phyloP scores from a whole-genome alignment of 805 yeast genomes.

The Kockiozyma suomiensis region DNA sequence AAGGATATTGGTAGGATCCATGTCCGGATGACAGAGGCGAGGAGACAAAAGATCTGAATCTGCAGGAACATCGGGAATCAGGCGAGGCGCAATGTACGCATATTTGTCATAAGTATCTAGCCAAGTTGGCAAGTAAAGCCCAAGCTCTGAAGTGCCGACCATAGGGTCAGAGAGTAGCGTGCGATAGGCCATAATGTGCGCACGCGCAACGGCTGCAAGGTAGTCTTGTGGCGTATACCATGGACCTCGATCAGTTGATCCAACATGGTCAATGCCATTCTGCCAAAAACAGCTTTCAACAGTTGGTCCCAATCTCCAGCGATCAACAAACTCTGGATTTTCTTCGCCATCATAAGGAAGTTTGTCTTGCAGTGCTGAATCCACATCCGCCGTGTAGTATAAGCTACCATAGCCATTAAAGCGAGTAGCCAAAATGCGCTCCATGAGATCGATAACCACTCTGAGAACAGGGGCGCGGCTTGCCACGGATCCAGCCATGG shows the following conservation, averaged over 20 bases:
- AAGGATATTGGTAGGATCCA: slow-evolving; percentile 87
- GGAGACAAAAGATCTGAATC: slow-evolving; percentile 66
- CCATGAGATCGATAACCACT: slow-evolving; percentile 71
- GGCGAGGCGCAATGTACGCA: slow-evolving; percentile 54
- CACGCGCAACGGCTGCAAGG: slow-evolving; percentile 61
- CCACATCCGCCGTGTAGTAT: slow-evolving; percentile 73
- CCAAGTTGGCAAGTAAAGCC: slow-evolving; percentile 25
- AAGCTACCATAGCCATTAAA: slow-evolving; percentile 81
- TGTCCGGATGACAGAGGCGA: slow-evolving; percentile 75
- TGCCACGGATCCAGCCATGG: slow-evolving; percentile 56
- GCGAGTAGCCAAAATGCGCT: slow-evolving; percentile 54
- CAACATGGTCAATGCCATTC: slow-evolving; percentile 56
- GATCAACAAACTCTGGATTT: slow-evolving; percentile 53
- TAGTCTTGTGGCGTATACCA: slow-evolving; percentile 66
- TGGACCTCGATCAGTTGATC: slow-evolving; percentile 67
- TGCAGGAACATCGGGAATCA: slow-evolving; percentile 55
- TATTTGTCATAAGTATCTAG: slow-evolving; percentile 62
- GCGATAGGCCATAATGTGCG: slow-evolving; percentile 65
- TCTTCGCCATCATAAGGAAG: slow-evolving; percentile 66
- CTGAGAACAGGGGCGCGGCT: slow-evolving; percentile 57
- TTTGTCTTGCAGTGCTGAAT: slow-evolving; percentile 47
- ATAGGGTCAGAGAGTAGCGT: slow-evolving; percentile 59
- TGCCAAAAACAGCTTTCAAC: slow-evolving; percentile 79
- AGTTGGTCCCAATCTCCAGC: slow-evolving; percentile 93
- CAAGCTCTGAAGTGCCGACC: slow-evolving; percentile 48